Evolutionary conservation across 305 asterid species (phyloP), one percentile per base, ranked within the genome.

Genomic region (Solanum aculeatissimum): DNA sequence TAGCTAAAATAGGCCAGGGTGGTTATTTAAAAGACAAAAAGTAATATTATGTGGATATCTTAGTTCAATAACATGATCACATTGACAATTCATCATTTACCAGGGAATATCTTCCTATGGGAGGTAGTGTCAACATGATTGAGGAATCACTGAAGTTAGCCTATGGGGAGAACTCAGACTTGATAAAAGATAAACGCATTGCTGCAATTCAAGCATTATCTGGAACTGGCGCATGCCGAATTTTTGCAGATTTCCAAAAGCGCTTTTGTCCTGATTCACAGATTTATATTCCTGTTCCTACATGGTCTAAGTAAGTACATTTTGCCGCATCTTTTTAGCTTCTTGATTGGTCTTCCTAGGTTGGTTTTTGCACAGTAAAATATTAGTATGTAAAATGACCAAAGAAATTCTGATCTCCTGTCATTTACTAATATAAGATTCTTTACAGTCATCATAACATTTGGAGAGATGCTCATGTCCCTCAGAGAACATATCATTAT

Each of bases 71-170:
- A 35, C 15, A 8, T 23, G 40, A 58, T 72, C 49, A 78, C 27
- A 1, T 18, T 57, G 29, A 78, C 49, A 6, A 78, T 78, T 78
- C 66, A 53, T 53, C 66, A 40, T 80, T 58, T 71, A 49, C 38
- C 91, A 95, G 99, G 99, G 99, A 97, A 87, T 95, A 95, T 90
- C 99, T 97, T 89, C 98, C 99, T 35, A 97, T 97, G 98, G 99
- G 98, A 65, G 99, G 99, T 84, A 95, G 97, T 86, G 86, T 85
- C 71, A 89, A 89, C 71, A 97, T 95, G 99, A 90, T 94, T 57
- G 93, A 95, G 84, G 98, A 94, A 83, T 92, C 99, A 11, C 88
- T 97, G 80, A 97, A 94, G 90, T 92, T 97, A 84, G 98, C 98
- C 29, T 97, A 97, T 83, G 98, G 98, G 68, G 98, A 92, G 77